Percentiles rank a stretch among this genome's conserved stretches.
These are phyloP conservation scores for Coffea eugenioides DNA, from an alignment of 257 asterid species.

Conservation along the genomic window DNA sequence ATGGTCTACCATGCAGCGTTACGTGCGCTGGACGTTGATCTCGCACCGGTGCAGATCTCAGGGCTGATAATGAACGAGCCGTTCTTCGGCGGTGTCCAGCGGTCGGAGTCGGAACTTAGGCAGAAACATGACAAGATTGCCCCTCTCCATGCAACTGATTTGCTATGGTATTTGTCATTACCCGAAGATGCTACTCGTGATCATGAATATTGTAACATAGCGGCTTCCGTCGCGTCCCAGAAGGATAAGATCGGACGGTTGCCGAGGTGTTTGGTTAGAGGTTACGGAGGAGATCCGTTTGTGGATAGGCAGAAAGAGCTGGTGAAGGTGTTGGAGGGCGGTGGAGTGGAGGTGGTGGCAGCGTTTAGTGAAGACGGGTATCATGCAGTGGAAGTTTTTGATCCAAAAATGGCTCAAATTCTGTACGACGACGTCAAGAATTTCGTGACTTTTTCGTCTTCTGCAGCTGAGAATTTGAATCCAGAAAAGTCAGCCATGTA, in stretches of 20 bases:
- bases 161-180: constrained; percentile 66
- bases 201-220: constrained; percentile 52
- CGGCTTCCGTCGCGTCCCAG: neutral
- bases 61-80: constrained; percentile 64
- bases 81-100: constrained; percentile 51
- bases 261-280: constrained; percentile 52
- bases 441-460: constrained; percentile 22
- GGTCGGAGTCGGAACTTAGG: constrained; percentile 53
- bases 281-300: constrained; percentile 58
- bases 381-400: constrained; percentile 61
- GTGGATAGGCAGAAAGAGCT: constrained; percentile 63
- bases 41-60: constrained; percentile 42
- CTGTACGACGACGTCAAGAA: constrained; percentile 35
- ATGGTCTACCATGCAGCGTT: constrained; percentile 47
- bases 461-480: neutral
- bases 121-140: constrained; percentile 27
- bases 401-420: constrained; percentile 44
- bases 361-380: constrained; percentile 49
- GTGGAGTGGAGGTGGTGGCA: constrained; percentile 52
- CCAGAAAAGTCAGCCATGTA: constrained; percentile 17
- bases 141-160: constrained; percentile 47
- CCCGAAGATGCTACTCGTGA: constrained; percentile 54
- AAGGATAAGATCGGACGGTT: constrained; percentile 44
- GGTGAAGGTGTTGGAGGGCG: constrained; percentile 47
- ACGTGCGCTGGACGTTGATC: constrained; percentile 35